Conservation (phyloP, 345 rosid genomes). For the Pistacia atlantica region DNA sequence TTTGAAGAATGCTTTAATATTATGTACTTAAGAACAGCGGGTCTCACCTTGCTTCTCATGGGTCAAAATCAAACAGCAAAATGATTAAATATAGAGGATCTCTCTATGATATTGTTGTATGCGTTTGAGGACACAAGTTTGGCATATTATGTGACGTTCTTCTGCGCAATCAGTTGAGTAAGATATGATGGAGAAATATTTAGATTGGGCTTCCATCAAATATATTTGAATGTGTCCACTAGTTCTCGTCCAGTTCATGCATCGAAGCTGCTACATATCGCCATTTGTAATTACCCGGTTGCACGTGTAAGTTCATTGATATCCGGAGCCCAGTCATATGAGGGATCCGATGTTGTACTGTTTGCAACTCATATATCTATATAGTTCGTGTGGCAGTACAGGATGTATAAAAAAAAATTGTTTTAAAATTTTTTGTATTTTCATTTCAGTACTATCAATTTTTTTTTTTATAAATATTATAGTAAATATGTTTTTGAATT, state of each 20-base stretch:
- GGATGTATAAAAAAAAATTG: no score
- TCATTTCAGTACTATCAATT: no score
- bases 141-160: neutral
- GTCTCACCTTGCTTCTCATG: neutral
- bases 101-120: neutral
- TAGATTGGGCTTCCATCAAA: neutral
- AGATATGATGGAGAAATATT: neutral
- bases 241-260: neutral
- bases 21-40: neutral
- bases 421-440: no score
- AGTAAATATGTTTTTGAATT: no score
- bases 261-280: neutral
- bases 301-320: conserved; percentile 14
- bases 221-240: neutral
- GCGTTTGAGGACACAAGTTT: neutral
- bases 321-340: conserved; percentile 10
- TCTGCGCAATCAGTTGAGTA: neutral
- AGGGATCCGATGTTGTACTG: conserved; percentile 23
- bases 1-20: neutral
- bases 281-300: neutral
- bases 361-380: no score
- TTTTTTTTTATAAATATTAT: no score
- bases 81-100: neutral
- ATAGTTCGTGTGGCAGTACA: no score
- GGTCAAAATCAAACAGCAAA: neutral